Evolutionary conservation across 768 basidiomycete genomes (phyloP).

Genomic region (Xerocomus spinulosus): DNA sequence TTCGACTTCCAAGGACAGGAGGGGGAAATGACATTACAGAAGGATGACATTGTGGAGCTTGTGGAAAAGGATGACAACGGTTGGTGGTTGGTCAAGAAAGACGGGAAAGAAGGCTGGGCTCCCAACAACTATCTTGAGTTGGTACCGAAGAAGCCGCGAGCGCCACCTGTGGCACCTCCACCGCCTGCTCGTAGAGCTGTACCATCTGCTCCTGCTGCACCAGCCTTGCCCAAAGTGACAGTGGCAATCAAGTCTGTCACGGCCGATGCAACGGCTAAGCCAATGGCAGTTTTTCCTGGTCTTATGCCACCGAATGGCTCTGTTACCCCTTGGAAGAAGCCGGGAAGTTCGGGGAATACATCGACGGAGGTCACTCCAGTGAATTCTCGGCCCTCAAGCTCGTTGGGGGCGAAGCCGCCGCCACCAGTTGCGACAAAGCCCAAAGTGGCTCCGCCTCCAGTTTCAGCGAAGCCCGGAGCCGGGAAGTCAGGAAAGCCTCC

Average conservation of each 20-base stretch:
- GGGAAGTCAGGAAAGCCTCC: conserved; percentile 58
- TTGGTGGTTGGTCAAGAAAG: conserved; percentile 96
- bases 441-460: conserved; percentile 54
- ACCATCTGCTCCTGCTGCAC: conserved; percentile 39
- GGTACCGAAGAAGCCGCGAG: conserved; percentile 60
- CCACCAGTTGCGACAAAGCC: conserved; percentile 65
- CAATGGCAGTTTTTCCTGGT: conserved; percentile 78
- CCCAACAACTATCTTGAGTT: conserved; percentile 91
- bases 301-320: conserved; percentile 66
- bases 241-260: conserved; percentile 40
- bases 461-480: conserved; percentile 49
- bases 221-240: conserved; percentile 32
- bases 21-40: conserved; percentile 84
- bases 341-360: conserved; percentile 32
- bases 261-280: conserved; percentile 66
- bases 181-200: conserved; percentile 52
- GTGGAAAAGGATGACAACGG: conserved; percentile 92
- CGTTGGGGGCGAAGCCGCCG: conserved; percentile 46
- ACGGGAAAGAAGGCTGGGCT: conserved; percentile 85
- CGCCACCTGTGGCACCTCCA: conserved; percentile 64
- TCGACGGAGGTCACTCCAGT: conserved; percentile 38
- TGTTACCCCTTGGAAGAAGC: conserved; percentile 70
- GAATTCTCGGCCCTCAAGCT: conserved; percentile 49
- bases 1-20: conserved; percentile 92
- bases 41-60: conserved; percentile 90